Evolutionary conservation across 257 asterid species (phyloP), one percentile per base, ranked within the genome.

Genomic region (Datura wrightii): DNA sequence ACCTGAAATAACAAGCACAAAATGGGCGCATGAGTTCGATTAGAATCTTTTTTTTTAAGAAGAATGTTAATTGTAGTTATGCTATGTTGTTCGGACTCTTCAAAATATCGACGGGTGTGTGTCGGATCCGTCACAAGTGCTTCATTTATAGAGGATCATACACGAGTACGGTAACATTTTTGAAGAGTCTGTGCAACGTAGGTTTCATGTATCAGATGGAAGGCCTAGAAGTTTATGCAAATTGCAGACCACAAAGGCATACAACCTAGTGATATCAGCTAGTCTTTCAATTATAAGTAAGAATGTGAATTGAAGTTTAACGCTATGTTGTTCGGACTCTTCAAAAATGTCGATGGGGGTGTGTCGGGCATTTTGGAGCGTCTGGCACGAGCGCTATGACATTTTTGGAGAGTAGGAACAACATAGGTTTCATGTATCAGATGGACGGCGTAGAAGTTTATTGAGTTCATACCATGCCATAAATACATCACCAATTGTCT

Each of bases 401-500:
- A 39, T 39, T 39, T 39, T 39, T 39, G 42, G 42, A 39, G 42
- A 39, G 31, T 24, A 24, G 31, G 31, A 24, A 24, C 31, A 24
- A 39, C 7, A 16, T 41, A 69, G 15, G 16, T 16, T 69, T 69
- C 5, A 74, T 48, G 42, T 11, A 46, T 6, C n/a, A 72, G 0
- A 72, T 74, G 24, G 8, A 48, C 2, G 6, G 24, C n/a, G 0
- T 52, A 31, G 14, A 76, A 74, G 60, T 74, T 69, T 5, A 48
- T 48, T 18, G 5, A 55, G 13, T 63, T 15, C 90, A 18, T 91
- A 97, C 99, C 98, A 97, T 79, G 99, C 89, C 66, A 94, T 71
- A 59, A 90, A 90, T 9, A 89, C 84, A 83, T 94, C 99, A 1
- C 96, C 92, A 54, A 93, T 79, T 82, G 87, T 92, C 89, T 96